Percentiles rank a stretch among this genome's conserved stretches.
These are phyloP conservation scores for Schizosaccharomyces versatilis DNA, from an alignment of 1,139 yeast species.

Conservation along the genomic window DNA sequence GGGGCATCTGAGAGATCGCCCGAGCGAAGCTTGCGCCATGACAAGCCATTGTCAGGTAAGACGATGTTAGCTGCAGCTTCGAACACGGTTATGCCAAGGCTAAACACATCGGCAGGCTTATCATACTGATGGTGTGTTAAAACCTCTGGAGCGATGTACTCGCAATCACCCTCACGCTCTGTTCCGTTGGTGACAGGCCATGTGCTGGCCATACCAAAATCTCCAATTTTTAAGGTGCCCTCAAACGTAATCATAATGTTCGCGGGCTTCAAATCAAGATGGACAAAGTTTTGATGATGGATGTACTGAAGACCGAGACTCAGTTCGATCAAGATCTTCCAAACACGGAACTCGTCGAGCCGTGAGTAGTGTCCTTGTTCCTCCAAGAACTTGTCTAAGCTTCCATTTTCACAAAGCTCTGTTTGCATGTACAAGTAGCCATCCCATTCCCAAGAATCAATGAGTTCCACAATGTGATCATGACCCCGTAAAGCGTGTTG, in stretches of 20 bases:
- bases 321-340: slow-evolving; percentile 82
- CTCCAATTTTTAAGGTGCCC: slow-evolving; percentile 72
- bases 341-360: slow-evolving; percentile 84
- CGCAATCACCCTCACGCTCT: slow-evolving; percentile 93
- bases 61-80: slow-evolving; percentile 93
- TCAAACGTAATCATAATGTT: slow-evolving; percentile 85
- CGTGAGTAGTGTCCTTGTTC: slow-evolving; percentile 58
- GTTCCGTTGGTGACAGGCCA: slow-evolving; percentile 28
- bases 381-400: slow-evolving; percentile 53
- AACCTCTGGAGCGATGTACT: slow-evolving; percentile 92
- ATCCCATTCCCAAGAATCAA: slow-evolving; percentile 69
- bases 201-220: slow-evolving; percentile 52
- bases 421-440: slow-evolving; percentile 76
- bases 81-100: slow-evolving; percentile 73
- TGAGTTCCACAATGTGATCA: slow-evolving; percentile 55
- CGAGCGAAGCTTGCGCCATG: slow-evolving; percentile 88
- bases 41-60: slow-evolving; percentile 85
- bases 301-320: slow-evolving; percentile 59
- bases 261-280: slow-evolving; percentile 83
- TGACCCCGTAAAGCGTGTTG: slow-evolving; percentile 40
- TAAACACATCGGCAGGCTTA: slow-evolving; percentile 83
- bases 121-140: slow-evolving; percentile 64
- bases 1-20: slow-evolving; percentile 76
- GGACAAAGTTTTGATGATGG: slow-evolving; percentile 55
- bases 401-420: slow-evolving; percentile 87